Percentiles rank a stretch among this genome's conserved stretches.
Conservation (phyloP, 1,139 yeast species). For the Meyerozyma smithsonii region DNA sequence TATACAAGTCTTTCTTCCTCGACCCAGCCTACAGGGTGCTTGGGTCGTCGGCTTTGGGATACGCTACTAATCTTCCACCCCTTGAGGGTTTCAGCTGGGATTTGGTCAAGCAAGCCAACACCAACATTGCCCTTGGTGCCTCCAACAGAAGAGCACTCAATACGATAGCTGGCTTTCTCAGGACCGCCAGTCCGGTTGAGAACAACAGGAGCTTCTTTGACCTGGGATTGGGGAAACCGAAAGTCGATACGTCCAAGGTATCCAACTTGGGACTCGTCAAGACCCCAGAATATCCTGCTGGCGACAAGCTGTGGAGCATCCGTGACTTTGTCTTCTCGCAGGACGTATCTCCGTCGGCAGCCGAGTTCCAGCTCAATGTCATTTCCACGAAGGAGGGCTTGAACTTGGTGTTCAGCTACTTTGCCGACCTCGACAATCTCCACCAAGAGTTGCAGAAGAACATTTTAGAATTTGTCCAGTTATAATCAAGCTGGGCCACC, state of each 20-base stretch:
- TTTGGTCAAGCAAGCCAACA: constrained; percentile 19
- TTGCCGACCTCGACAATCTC: constrained; percentile 9
- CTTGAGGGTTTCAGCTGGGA: constrained; percentile 33
- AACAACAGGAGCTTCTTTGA: constrained; percentile 22
- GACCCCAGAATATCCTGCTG: constrained; percentile 1
- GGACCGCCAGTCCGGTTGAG: constrained; percentile 13
- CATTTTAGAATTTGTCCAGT: not conserved
- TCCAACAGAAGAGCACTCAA: constrained; percentile 24
- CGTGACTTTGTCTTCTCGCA: constrained; percentile 34
- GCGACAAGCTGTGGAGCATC: constrained; percentile 20
- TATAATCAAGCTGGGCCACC: not conserved
- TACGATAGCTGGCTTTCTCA: constrained; percentile 17
- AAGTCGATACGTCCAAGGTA: constrained; percentile 30
- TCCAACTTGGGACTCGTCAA: constrained; percentile 37
- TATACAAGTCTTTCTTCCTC: constrained; percentile 16
- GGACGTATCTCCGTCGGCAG: constrained; percentile 31
- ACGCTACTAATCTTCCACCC: constrained; percentile 28
- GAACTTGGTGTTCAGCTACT: constrained; percentile 31
- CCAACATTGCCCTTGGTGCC: constrained; percentile 16
- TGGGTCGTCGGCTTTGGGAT: constrained; percentile 30
- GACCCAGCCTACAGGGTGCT: constrained; percentile 23
- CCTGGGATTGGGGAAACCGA: constrained; percentile 21
- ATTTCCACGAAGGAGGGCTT: constrained; percentile 31
- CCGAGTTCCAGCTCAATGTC: constrained; percentile 33
- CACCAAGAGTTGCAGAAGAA: not conserved